Base-by-base conservation (phyloP, 208 protist genomes). In the Crithidia bombi region DNA sequence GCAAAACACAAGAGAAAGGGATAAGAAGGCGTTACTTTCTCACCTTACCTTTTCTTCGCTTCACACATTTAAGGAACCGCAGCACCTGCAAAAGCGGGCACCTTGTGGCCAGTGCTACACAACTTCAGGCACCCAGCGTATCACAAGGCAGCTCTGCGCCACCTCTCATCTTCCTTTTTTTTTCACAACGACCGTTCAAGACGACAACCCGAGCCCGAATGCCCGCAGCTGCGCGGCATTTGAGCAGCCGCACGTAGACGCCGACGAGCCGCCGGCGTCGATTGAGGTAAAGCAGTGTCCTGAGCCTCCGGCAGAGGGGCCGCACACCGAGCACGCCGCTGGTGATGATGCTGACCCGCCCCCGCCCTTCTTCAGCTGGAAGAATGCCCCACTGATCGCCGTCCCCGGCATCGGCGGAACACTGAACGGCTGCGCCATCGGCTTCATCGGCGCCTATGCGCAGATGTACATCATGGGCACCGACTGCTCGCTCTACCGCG, bases 401-500 rank as follows among this genome's bases (percentile, higher is more conserved):
- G 82, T 92, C 50, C 69, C 81, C 14, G 59, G 70, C n/a, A n/a
- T n/a, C n/a, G n/a, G n/a, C n/a, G n/a, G n/a, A n/a, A 74, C 54
- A 10, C 36, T 86, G 26, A 76, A 74, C 56, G 84, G 84, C 5
- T 81, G 75, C 58, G 58, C 75, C 33, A 78, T 86, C 58, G 84
- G 84, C n/a, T 78, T 75, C 21, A 75, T 86, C 21, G 72, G 70
- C 14, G 59, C 81, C 23, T 85, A 86, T 65, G 26, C 55, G 19
- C 55, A 65, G 36, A 64, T 90, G 14, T 82, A 83, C 55, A 32
- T 39, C 2, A 80, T 61, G 41, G 72, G 74, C 5, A 76, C 79
- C 1, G 73, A 86, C 49, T 90, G 84, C 73, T 67, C 78, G 32
- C 69, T 82, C 28, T 85, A 80, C n/a, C n/a, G n/a, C 69, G 62